phyloP scores from a whole-genome alignment of 192 early-diverging fungal genomes.

The Coemansia umbellata region DNA sequence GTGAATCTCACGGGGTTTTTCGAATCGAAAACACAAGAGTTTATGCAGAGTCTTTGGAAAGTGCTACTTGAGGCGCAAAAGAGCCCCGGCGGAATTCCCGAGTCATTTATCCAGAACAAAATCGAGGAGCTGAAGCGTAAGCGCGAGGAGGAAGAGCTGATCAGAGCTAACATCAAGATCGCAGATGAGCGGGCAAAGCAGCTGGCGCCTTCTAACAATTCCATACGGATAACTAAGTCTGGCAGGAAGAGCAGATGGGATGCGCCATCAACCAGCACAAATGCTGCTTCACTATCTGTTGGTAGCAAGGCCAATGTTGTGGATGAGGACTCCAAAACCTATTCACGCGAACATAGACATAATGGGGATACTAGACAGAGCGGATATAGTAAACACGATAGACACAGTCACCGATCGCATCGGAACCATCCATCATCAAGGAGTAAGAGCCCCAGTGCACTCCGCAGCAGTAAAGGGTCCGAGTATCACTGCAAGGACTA shows the following conservation, averaged over 20 bases:
- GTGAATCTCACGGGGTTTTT: constrained; percentile 94
- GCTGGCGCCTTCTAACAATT: neutral
- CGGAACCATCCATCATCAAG: neutral
- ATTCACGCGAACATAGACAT: no score
- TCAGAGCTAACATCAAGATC: constrained; percentile 11
- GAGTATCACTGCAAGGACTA: no score
- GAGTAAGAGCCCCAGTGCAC: neutral
- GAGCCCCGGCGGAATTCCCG: constrained; percentile 77
- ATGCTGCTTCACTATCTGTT: neutral
- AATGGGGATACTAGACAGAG: no score
- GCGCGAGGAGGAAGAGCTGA: constrained; percentile 25
- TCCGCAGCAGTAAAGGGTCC: no score
- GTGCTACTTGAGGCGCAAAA: constrained; percentile 85
- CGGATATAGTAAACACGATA: neutral
- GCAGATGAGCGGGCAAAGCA: constrained; percentile 8
- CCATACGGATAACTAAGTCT: constrained; percentile 1
- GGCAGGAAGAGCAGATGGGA: constrained; percentile 37
- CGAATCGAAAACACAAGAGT: constrained; percentile 71
- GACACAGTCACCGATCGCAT: neutral
- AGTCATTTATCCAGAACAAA: constrained; percentile 78
- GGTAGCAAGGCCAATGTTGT: no score
- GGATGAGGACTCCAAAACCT: no score
- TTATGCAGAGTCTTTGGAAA: constrained; percentile 89
- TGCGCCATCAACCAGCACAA: neutral
- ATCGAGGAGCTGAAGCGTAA: constrained; percentile 70